phyloP scores from a whole-genome alignment of 345 rosid species.

The Brassica cretica region DNA sequence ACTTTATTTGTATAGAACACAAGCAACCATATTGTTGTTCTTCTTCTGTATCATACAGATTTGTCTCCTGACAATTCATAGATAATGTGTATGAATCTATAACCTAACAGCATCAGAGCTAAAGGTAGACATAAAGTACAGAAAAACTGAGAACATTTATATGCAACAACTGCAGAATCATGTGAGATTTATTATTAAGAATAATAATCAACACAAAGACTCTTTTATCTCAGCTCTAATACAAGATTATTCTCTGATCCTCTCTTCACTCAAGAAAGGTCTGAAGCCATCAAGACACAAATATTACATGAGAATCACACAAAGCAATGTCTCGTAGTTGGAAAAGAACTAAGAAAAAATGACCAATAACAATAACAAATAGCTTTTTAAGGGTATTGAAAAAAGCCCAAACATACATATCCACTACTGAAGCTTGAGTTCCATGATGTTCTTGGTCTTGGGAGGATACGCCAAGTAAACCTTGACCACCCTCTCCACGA shows the following conservation, averaged over 20 bases:
- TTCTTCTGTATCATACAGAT: slow-evolving; percentile 10
- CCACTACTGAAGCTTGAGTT: slow-evolving; percentile 42
- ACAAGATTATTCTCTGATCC: slow-evolving; percentile 13
- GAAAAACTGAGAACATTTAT: not conserved
- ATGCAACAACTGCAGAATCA: slow-evolving; percentile 4
- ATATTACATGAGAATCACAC: slow-evolving; percentile 9
- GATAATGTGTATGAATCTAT: not conserved
- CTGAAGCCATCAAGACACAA: slow-evolving; percentile 20
- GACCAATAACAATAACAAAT: not conserved
- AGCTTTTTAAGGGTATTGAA: slow-evolving; percentile 5
- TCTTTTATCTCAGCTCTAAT: slow-evolving; percentile 12
- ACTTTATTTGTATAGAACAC: not conserved
- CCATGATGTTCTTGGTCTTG: slow-evolving; percentile 81
- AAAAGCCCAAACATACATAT: slow-evolving; percentile 7
- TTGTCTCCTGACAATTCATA: slow-evolving; percentile 7
- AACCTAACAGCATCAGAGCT: not conserved
- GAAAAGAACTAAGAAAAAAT: not conserved
- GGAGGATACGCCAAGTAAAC: slow-evolving; percentile 76
- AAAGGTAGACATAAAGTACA: not conserved
- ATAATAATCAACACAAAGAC: not conserved
- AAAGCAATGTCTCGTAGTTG: slow-evolving; percentile 10
- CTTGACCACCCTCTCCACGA: slow-evolving; percentile 63
- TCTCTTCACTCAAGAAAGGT: slow-evolving; percentile 16
- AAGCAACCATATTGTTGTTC: not conserved
- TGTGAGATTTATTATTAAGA: slow-evolving; percentile 18